Conservation (phyloP, 768 basidiomycete genomes). For the Rhizopogon vulgaris region DNA sequence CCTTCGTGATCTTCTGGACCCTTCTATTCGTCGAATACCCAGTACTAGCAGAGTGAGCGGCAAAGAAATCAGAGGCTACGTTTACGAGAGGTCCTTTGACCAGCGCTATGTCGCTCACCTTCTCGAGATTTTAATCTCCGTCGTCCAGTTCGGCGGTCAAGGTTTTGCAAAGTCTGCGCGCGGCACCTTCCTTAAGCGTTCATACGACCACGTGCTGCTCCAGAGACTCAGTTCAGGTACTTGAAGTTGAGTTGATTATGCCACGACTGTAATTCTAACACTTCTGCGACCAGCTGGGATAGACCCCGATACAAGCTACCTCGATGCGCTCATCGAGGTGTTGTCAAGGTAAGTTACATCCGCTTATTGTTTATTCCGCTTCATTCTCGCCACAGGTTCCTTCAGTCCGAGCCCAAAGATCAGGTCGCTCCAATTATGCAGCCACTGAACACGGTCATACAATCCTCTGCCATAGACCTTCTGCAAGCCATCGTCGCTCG, state of each 20-base stretch:
- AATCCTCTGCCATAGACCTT: constrained; percentile 73
- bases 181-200: constrained; percentile 54
- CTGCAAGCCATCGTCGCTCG: constrained; percentile 77
- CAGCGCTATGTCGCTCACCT: constrained; percentile 67
- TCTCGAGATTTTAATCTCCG: constrained; percentile 68
- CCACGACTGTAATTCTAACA: constrained; percentile 4
- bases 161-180: constrained; percentile 76
- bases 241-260: neutral
- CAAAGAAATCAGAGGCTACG: constrained; percentile 58
- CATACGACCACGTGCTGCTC: constrained; percentile 56
- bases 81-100: constrained; percentile 74
- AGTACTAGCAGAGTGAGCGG: constrained; percentile 50
- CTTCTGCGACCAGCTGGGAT: constrained; percentile 24
- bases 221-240: constrained; percentile 57
- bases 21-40: constrained; percentile 49
- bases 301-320: constrained; percentile 58
- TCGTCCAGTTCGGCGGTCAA: constrained; percentile 85
- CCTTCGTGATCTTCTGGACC: constrained; percentile 69
- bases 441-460: constrained; percentile 56
- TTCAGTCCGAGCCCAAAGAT: constrained; percentile 71
- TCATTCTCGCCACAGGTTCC: constrained; percentile 39
- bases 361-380: neutral
- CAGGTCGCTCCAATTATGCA: constrained; percentile 45
- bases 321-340: constrained; percentile 71
- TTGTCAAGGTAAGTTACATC: constrained; percentile 58